phyloP scores from a whole-genome alignment of 768 basidiomycete species.

The Phylloporus sp. region DNA sequence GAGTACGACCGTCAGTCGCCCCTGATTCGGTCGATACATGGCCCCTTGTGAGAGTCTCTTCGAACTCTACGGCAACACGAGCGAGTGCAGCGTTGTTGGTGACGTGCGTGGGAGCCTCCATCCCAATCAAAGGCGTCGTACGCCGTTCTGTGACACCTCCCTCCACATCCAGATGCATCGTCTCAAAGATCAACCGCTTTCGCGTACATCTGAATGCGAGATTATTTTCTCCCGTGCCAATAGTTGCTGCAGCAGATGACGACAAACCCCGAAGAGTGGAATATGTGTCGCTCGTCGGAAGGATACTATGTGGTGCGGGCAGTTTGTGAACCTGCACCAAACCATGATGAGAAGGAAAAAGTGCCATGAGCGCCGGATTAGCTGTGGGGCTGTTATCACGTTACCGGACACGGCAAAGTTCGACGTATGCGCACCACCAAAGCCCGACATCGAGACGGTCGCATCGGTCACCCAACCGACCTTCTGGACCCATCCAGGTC shows the following conservation, averaged over 20 bases:
- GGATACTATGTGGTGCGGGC: constrained; percentile 67
- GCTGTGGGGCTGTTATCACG: constrained; percentile 38
- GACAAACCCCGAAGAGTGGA: constrained; percentile 81
- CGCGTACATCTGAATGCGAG: constrained; percentile 91
- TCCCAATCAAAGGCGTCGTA: constrained; percentile 44
- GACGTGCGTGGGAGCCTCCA: constrained; percentile 17
- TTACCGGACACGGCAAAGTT: background rate
- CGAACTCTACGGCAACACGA: constrained; percentile 42
- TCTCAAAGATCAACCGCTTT: constrained; percentile 85
- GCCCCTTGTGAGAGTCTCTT: constrained; percentile 23
- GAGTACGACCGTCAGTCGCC: background rate
- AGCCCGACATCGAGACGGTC: constrained; percentile 67
- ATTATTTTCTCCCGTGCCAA: constrained; percentile 90
- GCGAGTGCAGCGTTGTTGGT: constrained; percentile 26
- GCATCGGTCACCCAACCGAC: constrained; percentile 78
- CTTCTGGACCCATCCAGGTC: constrained; percentile 68
- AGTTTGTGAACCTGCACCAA: constrained; percentile 72
- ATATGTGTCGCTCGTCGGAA: constrained; percentile 75
- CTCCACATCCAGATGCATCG: constrained; percentile 81
- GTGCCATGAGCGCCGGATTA: constrained; percentile 65
- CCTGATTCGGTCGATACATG: constrained; percentile 5
- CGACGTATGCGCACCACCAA: constrained; percentile 55
- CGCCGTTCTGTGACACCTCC: constrained; percentile 78
- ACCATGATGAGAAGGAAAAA: constrained; percentile 86
- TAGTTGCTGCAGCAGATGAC: constrained; percentile 43